Percentiles rank a stretch among this genome's conserved stretches.
Evolutionary conservation across 1,284 basidiomycete genomes (phyloP).

Genomic region (Leccinum colubrinum): DNA sequence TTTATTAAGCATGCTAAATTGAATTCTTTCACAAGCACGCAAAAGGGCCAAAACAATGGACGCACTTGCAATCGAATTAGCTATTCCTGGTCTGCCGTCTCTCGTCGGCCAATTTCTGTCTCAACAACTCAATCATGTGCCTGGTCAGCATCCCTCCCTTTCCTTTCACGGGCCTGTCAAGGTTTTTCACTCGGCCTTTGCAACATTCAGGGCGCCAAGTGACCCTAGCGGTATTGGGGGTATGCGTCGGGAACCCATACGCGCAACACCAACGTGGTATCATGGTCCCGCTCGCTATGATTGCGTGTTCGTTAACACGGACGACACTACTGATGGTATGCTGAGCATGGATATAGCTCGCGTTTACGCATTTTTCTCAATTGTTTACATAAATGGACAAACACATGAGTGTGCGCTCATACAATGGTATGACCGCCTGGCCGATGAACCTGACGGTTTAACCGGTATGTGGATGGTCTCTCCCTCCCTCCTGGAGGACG

Average conservation of each 20-base stretch:
- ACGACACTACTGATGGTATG: neutral
- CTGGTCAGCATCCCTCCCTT: neutral
- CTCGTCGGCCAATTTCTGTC: neutral
- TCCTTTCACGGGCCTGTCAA: conserved; percentile 1
- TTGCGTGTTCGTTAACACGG: conserved; percentile 1
- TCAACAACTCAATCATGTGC: neutral
- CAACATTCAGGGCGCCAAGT: conserved; percentile 1
- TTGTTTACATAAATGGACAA: neutral
- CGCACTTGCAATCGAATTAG: neutral
- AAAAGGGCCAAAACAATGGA: neutral
- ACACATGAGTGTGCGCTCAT: conserved; percentile 1
- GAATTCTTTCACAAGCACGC: neutral
- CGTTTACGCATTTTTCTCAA: neutral
- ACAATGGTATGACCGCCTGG: conserved; percentile 7
- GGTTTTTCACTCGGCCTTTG: conserved; percentile 2
- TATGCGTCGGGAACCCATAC: neutral
- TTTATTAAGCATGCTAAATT: neutral
- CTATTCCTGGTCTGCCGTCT: neutral
- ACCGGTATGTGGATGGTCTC: conserved; percentile 12
- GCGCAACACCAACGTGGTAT: neutral
- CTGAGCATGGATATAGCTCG: neutral
- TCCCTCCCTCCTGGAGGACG: neutral
- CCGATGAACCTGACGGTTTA: neutral
- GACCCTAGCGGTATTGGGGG: neutral
- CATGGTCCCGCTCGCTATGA: neutral